Percentiles rank a stretch among this genome's conserved stretches.
phyloP scores from a whole-genome alignment of 768 basidiomycete species.

The Amanita muscaria region DNA sequence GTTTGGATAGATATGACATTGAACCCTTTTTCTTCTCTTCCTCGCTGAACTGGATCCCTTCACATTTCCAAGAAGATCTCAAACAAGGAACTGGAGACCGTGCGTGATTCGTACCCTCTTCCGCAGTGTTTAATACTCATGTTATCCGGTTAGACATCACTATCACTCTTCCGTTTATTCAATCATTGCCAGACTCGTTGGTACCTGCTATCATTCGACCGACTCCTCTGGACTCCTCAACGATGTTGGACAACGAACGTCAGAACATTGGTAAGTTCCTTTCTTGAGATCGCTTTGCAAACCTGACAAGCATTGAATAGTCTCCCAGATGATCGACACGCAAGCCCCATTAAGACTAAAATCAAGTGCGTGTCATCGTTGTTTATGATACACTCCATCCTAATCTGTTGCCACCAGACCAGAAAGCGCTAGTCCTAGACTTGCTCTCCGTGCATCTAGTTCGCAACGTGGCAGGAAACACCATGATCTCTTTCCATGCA shows the following conservation, averaged over 20 bases:
- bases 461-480: conserved; percentile 34
- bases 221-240: conserved; percentile 6
- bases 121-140: neutral
- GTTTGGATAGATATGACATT: conserved; percentile 36
- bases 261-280: neutral
- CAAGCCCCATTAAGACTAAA: conserved; percentile 25
- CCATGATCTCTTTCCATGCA: conserved; percentile 44
- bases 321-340: conserved; percentile 25
- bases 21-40: conserved; percentile 66
- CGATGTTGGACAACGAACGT: conserved; percentile 2
- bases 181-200: conserved; percentile 24
- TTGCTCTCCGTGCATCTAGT: conserved; percentile 41
- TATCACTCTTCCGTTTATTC: conserved; percentile 45
- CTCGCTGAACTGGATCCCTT: conserved; percentile 59
- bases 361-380: neutral
- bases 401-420: conserved; percentile 13
- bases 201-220: conserved; percentile 11
- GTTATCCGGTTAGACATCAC: conserved; percentile 40
- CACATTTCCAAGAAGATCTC: conserved; percentile 48
- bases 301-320: neutral
- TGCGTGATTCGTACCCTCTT: conserved; percentile 26
- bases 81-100: conserved; percentile 39
- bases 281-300: too few species aligned
- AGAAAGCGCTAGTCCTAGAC: conserved; percentile 33
- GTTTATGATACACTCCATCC: neutral